A percentile compares a stretch with the other conserved stretches of the same genome.
Conservation (phyloP, 495 filamentous ascomycete genomes). For the Tuber brumale region DNA sequence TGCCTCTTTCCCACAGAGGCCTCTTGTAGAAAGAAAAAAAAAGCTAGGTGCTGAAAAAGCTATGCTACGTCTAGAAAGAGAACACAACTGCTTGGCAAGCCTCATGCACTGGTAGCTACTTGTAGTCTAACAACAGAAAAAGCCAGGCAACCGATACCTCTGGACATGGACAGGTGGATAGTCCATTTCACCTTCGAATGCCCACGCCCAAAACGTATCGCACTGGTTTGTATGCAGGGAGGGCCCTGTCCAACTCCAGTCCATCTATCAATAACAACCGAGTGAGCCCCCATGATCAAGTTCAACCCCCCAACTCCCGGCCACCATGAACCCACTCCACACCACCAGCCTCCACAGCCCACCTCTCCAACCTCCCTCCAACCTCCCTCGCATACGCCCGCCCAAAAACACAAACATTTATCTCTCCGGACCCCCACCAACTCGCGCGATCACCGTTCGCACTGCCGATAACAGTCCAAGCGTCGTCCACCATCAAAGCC, state of each 20-base stretch:
- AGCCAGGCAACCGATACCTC: no score
- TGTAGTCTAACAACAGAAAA: no score
- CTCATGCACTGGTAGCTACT: no score
- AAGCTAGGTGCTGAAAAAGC: no score
- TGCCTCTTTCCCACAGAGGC: no score
- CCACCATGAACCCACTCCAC: background rate
- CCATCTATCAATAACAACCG: background rate
- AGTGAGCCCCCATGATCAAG: background rate
- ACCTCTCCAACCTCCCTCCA: slow-evolving; percentile 44
- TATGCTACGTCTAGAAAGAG: no score
- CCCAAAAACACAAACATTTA: slow-evolving; percentile 60
- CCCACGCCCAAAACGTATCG: no score
- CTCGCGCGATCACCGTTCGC: slow-evolving; percentile 71
- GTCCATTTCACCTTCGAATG: no score
- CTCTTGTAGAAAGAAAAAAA: no score
- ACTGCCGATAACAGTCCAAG: slow-evolving; percentile 59
- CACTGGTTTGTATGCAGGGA: no score
- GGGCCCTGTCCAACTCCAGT: background rate
- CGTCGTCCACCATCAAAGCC: slow-evolving; percentile 56
- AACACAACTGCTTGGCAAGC: no score
- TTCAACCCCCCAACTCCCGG: background rate
- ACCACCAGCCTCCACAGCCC: background rate
- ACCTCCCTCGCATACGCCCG: slow-evolving; percentile 46
- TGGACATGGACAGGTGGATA: no score
- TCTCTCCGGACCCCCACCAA: slow-evolving; percentile 70